A percentile compares a stretch with the other conserved stretches of the same genome.
These are phyloP conservation scores for Quaeritorhiza haematococci DNA, from an alignment of 371 early-diverging fungal genomes.

Conservation along the genomic window DNA sequence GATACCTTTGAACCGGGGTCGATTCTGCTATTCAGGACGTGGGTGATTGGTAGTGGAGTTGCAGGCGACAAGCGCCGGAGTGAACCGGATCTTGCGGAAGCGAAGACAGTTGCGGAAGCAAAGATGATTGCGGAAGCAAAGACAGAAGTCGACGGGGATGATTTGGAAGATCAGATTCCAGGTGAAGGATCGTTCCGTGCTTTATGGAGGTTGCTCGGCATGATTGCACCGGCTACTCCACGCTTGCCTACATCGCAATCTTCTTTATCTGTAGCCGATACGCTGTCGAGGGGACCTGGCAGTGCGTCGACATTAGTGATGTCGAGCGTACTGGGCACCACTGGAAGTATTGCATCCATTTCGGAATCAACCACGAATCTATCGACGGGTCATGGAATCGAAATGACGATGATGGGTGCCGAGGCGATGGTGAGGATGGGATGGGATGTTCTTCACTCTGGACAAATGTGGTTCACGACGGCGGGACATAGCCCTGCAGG, in stretches of 20 bases:
- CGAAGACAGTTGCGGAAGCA: not conserved
- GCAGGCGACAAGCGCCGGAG: too few species aligned
- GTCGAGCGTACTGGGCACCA: too few species aligned
- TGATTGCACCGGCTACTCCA: too few species aligned
- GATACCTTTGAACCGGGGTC: slow-evolving; percentile 38
- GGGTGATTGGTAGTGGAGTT: slow-evolving; percentile 34
- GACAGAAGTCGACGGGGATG: slow-evolving; percentile 1
- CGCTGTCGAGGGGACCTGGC: too few species aligned
- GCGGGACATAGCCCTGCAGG: too few species aligned
- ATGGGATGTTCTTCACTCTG: slow-evolving; percentile 26
- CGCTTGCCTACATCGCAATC: too few species aligned
- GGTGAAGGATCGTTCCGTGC: not conserved
- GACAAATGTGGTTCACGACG: slow-evolving; percentile 25
- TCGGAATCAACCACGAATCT: slow-evolving; percentile 35
- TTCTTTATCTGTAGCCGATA: too few species aligned
- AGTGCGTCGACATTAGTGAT: too few species aligned
- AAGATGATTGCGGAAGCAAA: not conserved
- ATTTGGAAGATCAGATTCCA: not conserved
- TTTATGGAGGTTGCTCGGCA: too few species aligned
- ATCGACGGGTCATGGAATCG: too few species aligned
- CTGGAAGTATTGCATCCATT: slow-evolving; percentile 31
- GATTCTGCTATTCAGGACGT: slow-evolving; percentile 44
- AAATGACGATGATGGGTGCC: too few species aligned
- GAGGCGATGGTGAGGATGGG: slow-evolving; percentile 43
- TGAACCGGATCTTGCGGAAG: slow-evolving; percentile 1